A percentile compares a stretch with the other conserved stretches of the same genome.
Conservation (phyloP, 2,329 filamentous ascomycete genomes). For the Aspergillus persii region DNA sequence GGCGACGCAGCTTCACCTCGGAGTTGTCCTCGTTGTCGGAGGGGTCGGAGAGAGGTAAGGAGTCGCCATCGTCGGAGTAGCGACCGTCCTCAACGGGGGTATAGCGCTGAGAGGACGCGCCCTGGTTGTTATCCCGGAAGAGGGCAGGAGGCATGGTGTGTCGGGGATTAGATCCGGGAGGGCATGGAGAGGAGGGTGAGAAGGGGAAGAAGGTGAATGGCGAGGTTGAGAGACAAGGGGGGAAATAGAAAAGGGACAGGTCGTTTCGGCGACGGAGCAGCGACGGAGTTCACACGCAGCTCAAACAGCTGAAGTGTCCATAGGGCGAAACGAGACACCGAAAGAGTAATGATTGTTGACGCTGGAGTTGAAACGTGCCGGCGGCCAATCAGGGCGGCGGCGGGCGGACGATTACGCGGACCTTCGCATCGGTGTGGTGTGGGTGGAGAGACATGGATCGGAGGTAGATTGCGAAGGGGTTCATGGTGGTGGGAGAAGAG, state of each 20-base stretch:
- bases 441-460: no score
- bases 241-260: background rate
- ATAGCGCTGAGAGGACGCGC: constrained; percentile 11
- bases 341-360: constrained; percentile 5
- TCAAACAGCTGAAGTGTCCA: background rate
- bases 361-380: background rate
- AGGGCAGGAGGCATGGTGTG: background rate
- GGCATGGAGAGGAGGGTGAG: background rate
- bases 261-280: background rate
- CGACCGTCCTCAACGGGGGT: constrained; percentile 11
- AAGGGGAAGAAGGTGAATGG: background rate
- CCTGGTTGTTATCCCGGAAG: background rate
- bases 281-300: background rate
- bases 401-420: background rate
- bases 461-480: no score
- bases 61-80: constrained; percentile 7
- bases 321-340: background rate
- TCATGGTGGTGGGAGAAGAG: background rate
- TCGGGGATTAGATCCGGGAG: background rate
- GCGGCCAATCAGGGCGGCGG: background rate
- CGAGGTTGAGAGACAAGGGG: background rate
- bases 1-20: constrained; percentile 13
- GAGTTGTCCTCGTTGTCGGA: constrained; percentile 11
- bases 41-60: constrained; percentile 12
- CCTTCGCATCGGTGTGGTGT: background rate